phyloP scores from a whole-genome alignment of 1,284 basidiomycete genomes.

The Jaminaea rosea region DNA sequence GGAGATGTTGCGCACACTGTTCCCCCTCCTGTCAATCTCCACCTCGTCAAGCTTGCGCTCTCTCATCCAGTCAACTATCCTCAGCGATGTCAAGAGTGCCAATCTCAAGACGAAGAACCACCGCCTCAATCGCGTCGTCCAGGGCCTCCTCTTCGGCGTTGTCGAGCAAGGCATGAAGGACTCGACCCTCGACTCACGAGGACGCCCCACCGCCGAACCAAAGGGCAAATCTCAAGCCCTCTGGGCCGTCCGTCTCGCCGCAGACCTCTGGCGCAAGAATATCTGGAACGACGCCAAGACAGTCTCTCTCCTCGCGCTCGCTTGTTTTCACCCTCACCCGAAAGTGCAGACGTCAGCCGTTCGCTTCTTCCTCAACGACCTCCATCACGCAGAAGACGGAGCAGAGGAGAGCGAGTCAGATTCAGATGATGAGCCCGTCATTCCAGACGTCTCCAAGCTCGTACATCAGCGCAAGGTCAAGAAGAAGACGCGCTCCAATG shows the following conservation, averaged over 20 bases:
- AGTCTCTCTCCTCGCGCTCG: conserved; percentile 82
- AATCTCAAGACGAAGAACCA: conserved; percentile 85
- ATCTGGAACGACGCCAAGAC: conserved; percentile 91
- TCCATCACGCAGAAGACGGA: conserved; percentile 38
- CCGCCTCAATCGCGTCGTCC: conserved; percentile 89
- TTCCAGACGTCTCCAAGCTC: conserved; percentile 30
- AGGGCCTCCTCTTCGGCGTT: conserved; percentile 92
- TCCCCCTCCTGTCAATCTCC: conserved; percentile 75
- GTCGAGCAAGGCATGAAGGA: conserved; percentile 70
- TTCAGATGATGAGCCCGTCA: conserved; percentile 18
- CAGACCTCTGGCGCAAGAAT: conserved; percentile 87
- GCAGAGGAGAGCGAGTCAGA: conserved; percentile 14
- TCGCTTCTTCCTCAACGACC: conserved; percentile 85
- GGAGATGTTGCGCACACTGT: conserved; percentile 81
- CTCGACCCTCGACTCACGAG: no score
- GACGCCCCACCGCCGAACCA: conserved; percentile 52
- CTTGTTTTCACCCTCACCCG: conserved; percentile 83
- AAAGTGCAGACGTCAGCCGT: conserved; percentile 92
- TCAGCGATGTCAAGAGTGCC: conserved; percentile 87
- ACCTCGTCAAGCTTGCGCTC: conserved; percentile 74
- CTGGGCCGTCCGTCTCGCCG: conserved; percentile 92
- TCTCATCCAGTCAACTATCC: conserved; percentile 85
- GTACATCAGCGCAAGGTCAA: conserved; percentile 43
- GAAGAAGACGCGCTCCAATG: conserved; percentile 39
- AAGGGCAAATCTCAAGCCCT: conserved; percentile 67